Evolutionary conservation across 805 yeast genomes (phyloP), one percentile per base, ranked within the genome.

Genomic region (Ogataea henricii): DNA sequence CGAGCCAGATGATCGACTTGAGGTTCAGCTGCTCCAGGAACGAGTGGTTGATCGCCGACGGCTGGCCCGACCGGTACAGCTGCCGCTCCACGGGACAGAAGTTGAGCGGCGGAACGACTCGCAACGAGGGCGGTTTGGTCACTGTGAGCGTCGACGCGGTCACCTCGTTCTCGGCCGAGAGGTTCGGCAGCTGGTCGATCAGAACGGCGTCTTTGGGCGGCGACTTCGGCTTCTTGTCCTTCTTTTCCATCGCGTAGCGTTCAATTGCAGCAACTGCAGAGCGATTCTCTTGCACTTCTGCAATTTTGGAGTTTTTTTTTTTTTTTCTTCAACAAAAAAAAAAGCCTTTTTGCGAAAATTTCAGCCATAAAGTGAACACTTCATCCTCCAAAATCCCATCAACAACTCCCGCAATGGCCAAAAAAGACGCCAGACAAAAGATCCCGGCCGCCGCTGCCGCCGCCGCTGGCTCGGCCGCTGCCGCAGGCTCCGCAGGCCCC

Each of bases 41-140:
- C 42, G 92, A 85, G 67, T 91, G 91, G 65, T 90, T 94, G 47
- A 92, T 84, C n/a, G 90, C 85, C 12, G 95, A 83, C 13, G 99
- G 99, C 66, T 90, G 97, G 0, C 98, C 98, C 12, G 94, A 84
- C 32, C 99, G 72, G 67, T 91, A 92, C 39, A 92, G 71, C 53
- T 85, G 82, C 42, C 84, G 77, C 62, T 94, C 98, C 12, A 94
- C 98, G 0, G 98, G 97, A 54, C 97, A 87, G 65, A 92, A 92
- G 68, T 94, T 94, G 54, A 91, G 69, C 0, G 99, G 99, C 2
- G 99, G 99, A 3, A 94, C 91, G 20, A 89, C 83, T 38, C 89
- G 69, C 53, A 79, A 69, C 33, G 73, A 64, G 6, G 94, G 92
- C 0, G 88, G 81, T 26, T 71, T 69, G n/a, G 72, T 64, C 16